Conservation (phyloP, 73 alveolate species). For the Paramecium caudatum region DNA sequence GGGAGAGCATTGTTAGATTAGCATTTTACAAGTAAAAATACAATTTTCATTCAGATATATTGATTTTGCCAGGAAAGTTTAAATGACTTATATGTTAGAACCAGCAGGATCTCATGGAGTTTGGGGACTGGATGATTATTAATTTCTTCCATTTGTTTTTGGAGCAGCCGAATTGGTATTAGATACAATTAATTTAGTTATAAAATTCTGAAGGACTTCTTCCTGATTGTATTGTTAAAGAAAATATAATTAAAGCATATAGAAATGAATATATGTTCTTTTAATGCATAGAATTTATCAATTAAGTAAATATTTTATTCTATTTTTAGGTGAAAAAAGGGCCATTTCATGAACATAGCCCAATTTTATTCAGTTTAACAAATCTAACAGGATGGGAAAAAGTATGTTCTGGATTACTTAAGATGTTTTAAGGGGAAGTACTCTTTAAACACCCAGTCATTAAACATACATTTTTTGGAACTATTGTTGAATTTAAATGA, state of each 20-base stretch:
- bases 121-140: constrained; percentile 99
- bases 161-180: constrained; percentile 88
- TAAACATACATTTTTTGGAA: constrained; percentile 47
- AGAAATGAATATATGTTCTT: constrained; percentile 13
- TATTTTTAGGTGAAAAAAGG: constrained; percentile 1
- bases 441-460: constrained; percentile 56
- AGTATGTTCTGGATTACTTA: neutral
- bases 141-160: constrained; percentile 95
- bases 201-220: neutral
- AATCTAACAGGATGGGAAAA: constrained; percentile 28
- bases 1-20: constrained; percentile 55
- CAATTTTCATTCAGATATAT: constrained; percentile 81
- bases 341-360: constrained; percentile 56
- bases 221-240: constrained; percentile 28
- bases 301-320: neutral
- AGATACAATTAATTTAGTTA: neutral
- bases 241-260: neutral
- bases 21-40: constrained; percentile 64
- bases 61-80: constrained; percentile 94
- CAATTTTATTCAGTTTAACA: constrained; percentile 29
- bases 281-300: constrained; percentile 38
- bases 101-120: constrained; percentile 99
- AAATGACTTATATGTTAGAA: constrained; percentile 94
- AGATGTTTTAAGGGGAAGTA: constrained; percentile 57
- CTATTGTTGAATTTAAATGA: constrained; percentile 50